Evolutionary conservation across 495 filamentous ascomycete species (phyloP).

Genomic region (Evernia prunastri): DNA sequence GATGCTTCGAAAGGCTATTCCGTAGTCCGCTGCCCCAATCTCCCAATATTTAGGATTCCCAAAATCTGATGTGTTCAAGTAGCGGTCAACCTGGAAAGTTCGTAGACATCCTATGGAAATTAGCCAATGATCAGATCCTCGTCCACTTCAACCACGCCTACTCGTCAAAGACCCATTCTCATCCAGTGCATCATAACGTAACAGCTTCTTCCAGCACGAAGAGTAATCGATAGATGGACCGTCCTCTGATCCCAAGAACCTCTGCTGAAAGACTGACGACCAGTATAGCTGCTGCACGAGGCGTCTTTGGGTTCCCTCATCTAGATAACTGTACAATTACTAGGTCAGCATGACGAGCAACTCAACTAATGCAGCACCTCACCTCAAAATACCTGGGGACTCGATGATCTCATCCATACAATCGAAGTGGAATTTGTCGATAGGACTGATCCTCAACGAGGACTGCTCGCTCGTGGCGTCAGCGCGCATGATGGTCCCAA

Average conservation of each 20-base stretch:
- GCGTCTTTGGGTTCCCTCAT: conserved; percentile 2
- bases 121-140: not conserved
- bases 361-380: not conserved
- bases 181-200: not conserved
- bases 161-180: conserved; percentile 6
- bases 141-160: not conserved
- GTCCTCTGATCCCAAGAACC: not conserved
- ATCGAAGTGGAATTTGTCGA: conserved; percentile 14
- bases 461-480: conserved; percentile 1
- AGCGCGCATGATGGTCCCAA: conserved; percentile 10
- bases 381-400: conserved; percentile 13
- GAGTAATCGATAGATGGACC: conserved; percentile 11
- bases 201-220: conserved; percentile 21
- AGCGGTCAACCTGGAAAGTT: conserved; percentile 16
- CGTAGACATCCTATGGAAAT: conserved; percentile 5
- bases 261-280: conserved; percentile 20
- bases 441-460: not conserved
- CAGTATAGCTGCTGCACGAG: conserved; percentile 20
- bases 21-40: conserved; percentile 16
- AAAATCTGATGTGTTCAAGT: conserved; percentile 17
- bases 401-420: conserved; percentile 14
- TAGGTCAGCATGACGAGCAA: not conserved
- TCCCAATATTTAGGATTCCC: conserved; percentile 19
- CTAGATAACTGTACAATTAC: conserved; percentile 6
- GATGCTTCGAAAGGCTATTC: conserved; percentile 13